Base-by-base conservation (phyloP, 768 basidiomycete species). In the Hygrophoropsis aurantiaca region DNA sequence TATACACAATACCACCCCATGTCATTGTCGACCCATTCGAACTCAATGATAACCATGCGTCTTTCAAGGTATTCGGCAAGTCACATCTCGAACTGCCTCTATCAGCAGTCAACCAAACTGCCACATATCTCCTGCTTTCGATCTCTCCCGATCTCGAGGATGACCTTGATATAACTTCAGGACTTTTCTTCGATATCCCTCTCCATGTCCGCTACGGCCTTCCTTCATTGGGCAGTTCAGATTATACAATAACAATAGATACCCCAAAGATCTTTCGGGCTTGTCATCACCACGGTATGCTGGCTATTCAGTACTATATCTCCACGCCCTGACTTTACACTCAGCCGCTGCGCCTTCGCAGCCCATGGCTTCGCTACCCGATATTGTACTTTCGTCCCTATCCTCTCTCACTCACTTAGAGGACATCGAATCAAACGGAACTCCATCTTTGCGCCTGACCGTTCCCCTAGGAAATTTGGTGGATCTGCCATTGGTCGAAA, bases 1-100 rank as follows among this genome's bases (percentile, higher is more conserved):
- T 69, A 5, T 63, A 70, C 50, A 59, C 58, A 20, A 58, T 78
- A 19, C 69, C 74, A 2, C 64, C 72, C 3, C 53, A 58, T 39
- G 54, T 78, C 51, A 72, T 78, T 56, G 63, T 70, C 18, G 76
- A 78, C 60, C 66, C 60, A 48, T 69, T 74, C 53, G 76, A 78
- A 56, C 69, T 78, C 46, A 11, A 43, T 5, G 57, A 66, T 51
- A 65, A 55, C 47, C 52, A 39, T 34, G 64, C 67, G 48, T 47
- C 58, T n/a, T 68, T 69, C 43, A 55, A 63, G 21, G 55, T 74
- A 44, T 61, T 60, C 55, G 69, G 74, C 4, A 58, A 64, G 33
- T 54, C 67, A 23, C 68, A 77, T 53, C 58, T 78, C 33, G 76
- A 78, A 51, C 64, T 67, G 15, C 76, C 77, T 24, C 65, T 70